A percentile compares a stretch with the other conserved stretches of the same genome.
These are phyloP conservation scores for Jackrogersella minutella DNA, from an alignment of 495 filamentous ascomycete genomes.

Conservation along the genomic window DNA sequence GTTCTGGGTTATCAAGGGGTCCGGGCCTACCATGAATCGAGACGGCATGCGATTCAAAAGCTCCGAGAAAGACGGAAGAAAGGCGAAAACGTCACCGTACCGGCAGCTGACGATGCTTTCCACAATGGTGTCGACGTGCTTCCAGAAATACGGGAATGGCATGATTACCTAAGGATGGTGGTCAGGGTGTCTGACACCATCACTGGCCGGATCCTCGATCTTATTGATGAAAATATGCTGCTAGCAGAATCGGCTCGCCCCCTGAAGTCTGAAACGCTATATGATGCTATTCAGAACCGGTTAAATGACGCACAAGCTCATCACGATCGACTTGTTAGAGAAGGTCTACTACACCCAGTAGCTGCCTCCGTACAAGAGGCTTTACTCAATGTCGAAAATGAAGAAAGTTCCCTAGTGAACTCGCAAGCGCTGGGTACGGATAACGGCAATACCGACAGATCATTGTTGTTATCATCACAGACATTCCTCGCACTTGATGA, in stretches of 20 bases:
- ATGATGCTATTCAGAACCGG: not conserved
- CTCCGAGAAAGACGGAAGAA: not conserved
- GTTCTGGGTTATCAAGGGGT: constrained; percentile 44
- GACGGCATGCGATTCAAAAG: constrained; percentile 7
- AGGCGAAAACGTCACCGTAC: not conserved
- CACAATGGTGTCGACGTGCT: constrained; percentile 9
- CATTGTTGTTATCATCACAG: not conserved
- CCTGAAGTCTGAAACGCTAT: not conserved
- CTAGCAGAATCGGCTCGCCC: constrained; percentile 7
- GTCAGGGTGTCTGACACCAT: constrained; percentile 9
- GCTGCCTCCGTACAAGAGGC: constrained; percentile 7
- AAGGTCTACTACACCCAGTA: not conserved
- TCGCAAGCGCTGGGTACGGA: not conserved
- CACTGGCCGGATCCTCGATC: constrained; percentile 15
- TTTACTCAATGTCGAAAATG: constrained; percentile 10
- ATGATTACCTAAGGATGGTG: not conserved
- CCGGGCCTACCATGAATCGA: constrained; percentile 2
- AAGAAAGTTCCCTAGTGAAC: not conserved
- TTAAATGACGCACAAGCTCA: not conserved
- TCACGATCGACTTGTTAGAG: not conserved
- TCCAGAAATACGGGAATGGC: constrained; percentile 18
- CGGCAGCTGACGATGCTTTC: constrained; percentile 20
- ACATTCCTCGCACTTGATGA: not conserved
- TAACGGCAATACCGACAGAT: not conserved
- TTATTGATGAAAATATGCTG: constrained; percentile 13